A percentile compares a stretch with the other conserved stretches of the same genome.
These are phyloP conservation scores for Juncus effusus DNA, from an alignment of 176 grass and related monocot genomes.

Conservation along the genomic window DNA sequence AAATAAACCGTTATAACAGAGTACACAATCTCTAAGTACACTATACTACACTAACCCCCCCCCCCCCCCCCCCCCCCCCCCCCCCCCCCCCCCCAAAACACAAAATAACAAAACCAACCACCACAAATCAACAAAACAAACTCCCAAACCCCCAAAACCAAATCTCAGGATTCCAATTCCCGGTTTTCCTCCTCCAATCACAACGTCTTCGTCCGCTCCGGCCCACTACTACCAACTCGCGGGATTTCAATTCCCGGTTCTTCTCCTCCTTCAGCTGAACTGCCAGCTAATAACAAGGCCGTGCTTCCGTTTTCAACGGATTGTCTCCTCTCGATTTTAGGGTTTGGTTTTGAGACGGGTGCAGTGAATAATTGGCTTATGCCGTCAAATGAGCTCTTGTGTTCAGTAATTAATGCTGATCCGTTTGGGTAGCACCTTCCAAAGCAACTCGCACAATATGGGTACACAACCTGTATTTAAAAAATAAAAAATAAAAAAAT, in stretches of 20 bases:
- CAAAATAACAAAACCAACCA: too few relatives aligned
- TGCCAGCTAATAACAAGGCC: neutral
- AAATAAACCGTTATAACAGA: too few relatives aligned
- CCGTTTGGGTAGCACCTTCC: constrained; percentile 89
- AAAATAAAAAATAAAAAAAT: too few relatives aligned
- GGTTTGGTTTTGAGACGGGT: constrained; percentile 38
- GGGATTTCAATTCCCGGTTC: constrained; percentile 2
- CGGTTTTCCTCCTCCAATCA: neutral
- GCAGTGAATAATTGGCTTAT: constrained; percentile 59
- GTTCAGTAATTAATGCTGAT: constrained; percentile 64
- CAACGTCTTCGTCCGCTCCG: constrained; percentile 20
- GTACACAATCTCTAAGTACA: too few relatives aligned
- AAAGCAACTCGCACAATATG: constrained; percentile 75
- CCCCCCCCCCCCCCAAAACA: too few relatives aligned
- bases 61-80: too few relatives aligned
- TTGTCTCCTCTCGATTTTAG: constrained; percentile 42
- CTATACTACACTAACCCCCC: too few relatives aligned
- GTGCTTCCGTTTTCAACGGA: constrained; percentile 30
- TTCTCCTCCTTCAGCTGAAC: constrained; percentile 3
- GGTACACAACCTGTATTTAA: constrained; percentile 50
- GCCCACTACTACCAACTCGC: neutral
- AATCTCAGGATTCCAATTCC: too few relatives aligned
- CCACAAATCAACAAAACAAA: too few relatives aligned
- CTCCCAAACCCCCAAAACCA: too few relatives aligned
- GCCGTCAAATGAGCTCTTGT: constrained; percentile 45